Percentiles rank a stretch among this genome's conserved stretches.
Conservation (phyloP, 345 rosid genomes). For the Brassica rapa region DNA sequence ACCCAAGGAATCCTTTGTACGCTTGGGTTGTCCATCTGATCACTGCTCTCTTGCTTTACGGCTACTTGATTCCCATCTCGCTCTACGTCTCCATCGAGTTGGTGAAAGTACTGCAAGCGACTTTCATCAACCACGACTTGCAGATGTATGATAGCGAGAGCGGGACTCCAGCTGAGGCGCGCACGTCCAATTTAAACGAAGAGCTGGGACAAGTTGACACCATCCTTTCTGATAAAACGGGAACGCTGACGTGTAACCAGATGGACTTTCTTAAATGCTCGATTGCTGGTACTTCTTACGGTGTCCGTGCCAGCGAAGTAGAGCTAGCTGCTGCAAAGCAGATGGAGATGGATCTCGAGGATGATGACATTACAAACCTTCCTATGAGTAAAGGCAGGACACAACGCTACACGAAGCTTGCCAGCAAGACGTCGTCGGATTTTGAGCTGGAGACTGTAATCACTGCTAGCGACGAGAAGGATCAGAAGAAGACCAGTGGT, state of each 20-base stretch:
- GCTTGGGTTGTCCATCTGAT: conserved; percentile 56
- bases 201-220: conserved; percentile 82
- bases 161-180: conserved; percentile 58
- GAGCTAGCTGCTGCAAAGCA: conserved; percentile 63
- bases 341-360: conserved; percentile 51
- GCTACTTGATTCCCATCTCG: conserved; percentile 79
- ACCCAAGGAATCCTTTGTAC: conserved; percentile 44
- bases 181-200: conserved; percentile 75
- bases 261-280: conserved; percentile 85
- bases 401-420: conserved; percentile 28
- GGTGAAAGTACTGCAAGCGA: conserved; percentile 69
- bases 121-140: conserved; percentile 63
- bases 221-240: conserved; percentile 75
- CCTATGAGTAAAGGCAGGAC: conserved; percentile 19
- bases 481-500: conserved; percentile 25
- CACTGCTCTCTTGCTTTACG: conserved; percentile 61
- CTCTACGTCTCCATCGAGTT: conserved; percentile 76
- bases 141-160: conserved; percentile 62
- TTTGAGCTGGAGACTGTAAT: conserved; percentile 78
- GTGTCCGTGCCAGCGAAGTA: conserved; percentile 54
- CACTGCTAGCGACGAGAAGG: conserved; percentile 56
- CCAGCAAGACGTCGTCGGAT: conserved; percentile 46
- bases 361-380: conserved; percentile 11
- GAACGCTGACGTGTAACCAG: conserved; percentile 82
- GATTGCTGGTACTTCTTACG: conserved; percentile 70